Evolutionary conservation across 129 eudicot species (phyloP), one percentile per base, ranked within the genome.

Genomic region (Escallonia rubra): DNA sequence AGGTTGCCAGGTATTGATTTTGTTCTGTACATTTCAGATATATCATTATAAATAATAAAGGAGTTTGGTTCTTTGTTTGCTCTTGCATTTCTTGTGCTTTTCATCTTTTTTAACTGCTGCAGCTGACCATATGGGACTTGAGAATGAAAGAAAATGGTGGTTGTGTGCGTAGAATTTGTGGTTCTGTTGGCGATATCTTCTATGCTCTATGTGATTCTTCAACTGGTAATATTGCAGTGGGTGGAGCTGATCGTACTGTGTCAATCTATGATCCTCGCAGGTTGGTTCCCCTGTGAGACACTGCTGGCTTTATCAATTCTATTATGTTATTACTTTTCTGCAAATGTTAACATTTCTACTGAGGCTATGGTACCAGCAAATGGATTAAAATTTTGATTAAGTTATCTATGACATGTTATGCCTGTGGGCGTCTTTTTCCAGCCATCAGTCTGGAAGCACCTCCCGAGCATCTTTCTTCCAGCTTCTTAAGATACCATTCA

Each of bases 211-310:
- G 84, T 74, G 67, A 61, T 48, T 90, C 97, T 57, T 78, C 87
- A 53, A 73, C 61, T 68, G 95, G 97, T 63, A 74, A 78, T 75
- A 69, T 90, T 75, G 97, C 97, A 61, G 91, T 71, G 11, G 95
- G 91, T 53, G 97, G 97, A 71, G 87, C 91, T 16, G 97, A 90
- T 67, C 92, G 95, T 54, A 78, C 95, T 44, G 80, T 87, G 67
- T 85, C 97, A 8, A 66, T 87, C 45, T 90, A 87, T 69, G 97
- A 90, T 80, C 97, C 95, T 60, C 86, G 97, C 64, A 87, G 95
- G 97, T 84, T 49, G 13, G 57, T 76, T 39, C 23, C 59, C 66
- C 34, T 57, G 48, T 66, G 46, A 76, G 3, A 60, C 59, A 48
- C 34, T 23, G 34, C 34, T 1, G 34, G 34, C 1, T 23, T 23